Base-by-base conservation (phyloP, 495 filamentous ascomycete species). In the Antarctomyces pellizariae region DNA sequence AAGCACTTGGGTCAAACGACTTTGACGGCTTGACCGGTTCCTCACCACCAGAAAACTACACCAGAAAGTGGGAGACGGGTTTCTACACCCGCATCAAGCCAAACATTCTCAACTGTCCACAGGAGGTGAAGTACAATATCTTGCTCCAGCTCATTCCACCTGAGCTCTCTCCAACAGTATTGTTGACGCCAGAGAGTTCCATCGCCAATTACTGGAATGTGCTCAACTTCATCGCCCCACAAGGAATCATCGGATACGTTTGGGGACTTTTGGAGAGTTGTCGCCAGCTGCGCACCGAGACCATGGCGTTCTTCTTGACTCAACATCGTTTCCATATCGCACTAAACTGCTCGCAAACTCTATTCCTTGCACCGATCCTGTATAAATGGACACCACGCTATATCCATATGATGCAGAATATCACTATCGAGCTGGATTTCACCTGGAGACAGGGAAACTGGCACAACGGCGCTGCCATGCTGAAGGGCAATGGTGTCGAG, bases 271-370 rank as follows among this genome's bases (percentile, higher is more conserved):
- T 41, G 0, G 21, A 19, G 8, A 18, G 32, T n/a, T 41, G 16
- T 13, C 13, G 25, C 9, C 18, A 7, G 2, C n/a, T 44, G 1
- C 35, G 38, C 1, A 3, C 30, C 4, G 37, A 44, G 4, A 12
- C 41, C 11, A 31, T 44, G 33, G 27, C 18, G 6, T 44, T 35
- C 13, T 44, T 41, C 28, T 44, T 37, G 37, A 36, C 35, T 16
- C 3, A 35, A 22, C 38, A 26, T 29, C 22, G 35, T 13, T 44
- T 44, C 22, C 37, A 41, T 14, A 24, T 38, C 17, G n/a, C n/a
- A n/a, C n/a, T n/a, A n/a, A n/a, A n/a, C n/a, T n/a, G n/a, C n/a
- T n/a, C n/a, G n/a, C n/a, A n/a, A n/a, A 41, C 41, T 7, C 10
- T 44, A 2, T 19, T 13, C 5, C 25, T 36, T 21, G 39, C 41